Percentiles rank a stretch among this genome's conserved stretches.
Conservation (phyloP, 2,329 filamentous ascomycete genomes). For the Apiospora koreana region DNA sequence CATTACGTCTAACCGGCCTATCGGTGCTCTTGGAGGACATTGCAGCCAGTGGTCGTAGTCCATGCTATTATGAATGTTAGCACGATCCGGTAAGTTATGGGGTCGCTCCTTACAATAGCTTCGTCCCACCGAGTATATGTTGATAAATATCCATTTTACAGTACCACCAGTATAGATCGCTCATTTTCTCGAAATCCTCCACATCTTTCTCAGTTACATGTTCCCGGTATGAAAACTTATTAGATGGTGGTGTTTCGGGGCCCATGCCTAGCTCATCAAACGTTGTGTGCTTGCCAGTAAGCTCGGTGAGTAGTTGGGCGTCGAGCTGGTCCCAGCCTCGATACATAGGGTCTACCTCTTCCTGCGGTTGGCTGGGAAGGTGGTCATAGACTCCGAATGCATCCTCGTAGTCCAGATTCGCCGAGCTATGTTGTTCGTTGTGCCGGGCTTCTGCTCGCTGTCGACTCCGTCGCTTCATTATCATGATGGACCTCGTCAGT, state of each 20-base stretch:
- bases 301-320: slow-evolving; percentile 43
- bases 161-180: slow-evolving; percentile 95
- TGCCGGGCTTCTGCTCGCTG: slow-evolving; percentile 28
- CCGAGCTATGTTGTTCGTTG: slow-evolving; percentile 25
- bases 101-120: slow-evolving; percentile 69
- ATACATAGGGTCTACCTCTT: slow-evolving; percentile 27
- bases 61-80: slow-evolving; percentile 55
- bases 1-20: slow-evolving; percentile 75
- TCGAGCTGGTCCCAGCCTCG: slow-evolving; percentile 36
- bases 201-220: slow-evolving; percentile 63
- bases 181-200: slow-evolving; percentile 75
- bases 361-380: slow-evolving; percentile 17
- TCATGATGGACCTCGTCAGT: slow-evolving; percentile 71
- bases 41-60: slow-evolving; percentile 81
- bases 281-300: slow-evolving; percentile 53
- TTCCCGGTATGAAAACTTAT: background rate
- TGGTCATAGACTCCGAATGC: slow-evolving; percentile 9
- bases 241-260: slow-evolving; percentile 19
- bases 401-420: slow-evolving; percentile 1
- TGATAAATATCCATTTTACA: slow-evolving; percentile 93
- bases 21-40: slow-evolving; percentile 79
- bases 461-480: slow-evolving; percentile 50
- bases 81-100: background rate
- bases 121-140: slow-evolving; percentile 83
- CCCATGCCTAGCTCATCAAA: slow-evolving; percentile 51